These are phyloP conservation scores for Hondaea fermentalgiana DNA, from an alignment of 108 stramenopile genomes.

Conservation along the genomic window DNA sequence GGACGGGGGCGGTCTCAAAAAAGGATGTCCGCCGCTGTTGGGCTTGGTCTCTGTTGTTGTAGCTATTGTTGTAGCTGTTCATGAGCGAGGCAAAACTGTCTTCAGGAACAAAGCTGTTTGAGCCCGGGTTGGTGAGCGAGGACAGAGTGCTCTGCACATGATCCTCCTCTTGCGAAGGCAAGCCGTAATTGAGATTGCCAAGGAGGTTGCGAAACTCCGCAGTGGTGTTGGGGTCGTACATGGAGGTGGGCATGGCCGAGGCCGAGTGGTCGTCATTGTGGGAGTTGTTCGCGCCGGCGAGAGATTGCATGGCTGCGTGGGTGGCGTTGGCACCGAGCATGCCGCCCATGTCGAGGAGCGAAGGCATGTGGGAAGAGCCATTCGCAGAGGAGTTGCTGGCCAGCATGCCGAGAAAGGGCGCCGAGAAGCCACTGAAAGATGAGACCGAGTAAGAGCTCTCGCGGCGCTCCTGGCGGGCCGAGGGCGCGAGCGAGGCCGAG, in stretches of 20 bases:
- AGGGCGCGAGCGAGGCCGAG: too few species aligned
- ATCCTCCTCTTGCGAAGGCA: background rate
- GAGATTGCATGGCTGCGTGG: background rate
- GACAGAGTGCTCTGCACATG: background rate
- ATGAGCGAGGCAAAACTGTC: background rate
- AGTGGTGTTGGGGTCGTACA: background rate
- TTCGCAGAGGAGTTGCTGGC: background rate
- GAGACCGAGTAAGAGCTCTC: conserved; percentile 3
- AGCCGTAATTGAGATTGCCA: background rate
- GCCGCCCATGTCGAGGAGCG: background rate
- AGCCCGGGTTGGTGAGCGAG: background rate
- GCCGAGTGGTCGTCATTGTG: background rate
- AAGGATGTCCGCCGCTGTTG: background rate
- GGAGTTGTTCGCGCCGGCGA: background rate
- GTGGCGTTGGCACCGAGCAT: background rate
- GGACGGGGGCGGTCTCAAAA: background rate
- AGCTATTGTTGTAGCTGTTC: background rate
- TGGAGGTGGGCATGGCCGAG: background rate
- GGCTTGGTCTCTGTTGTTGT: background rate
- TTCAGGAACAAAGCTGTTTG: background rate
- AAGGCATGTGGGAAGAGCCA: background rate
- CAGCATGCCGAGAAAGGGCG: background rate
- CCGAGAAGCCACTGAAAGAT: background rate
- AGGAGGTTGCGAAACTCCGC: background rate
- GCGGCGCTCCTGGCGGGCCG: background rate